Conservation (phyloP, 306 rosid genomes). For the Pterocarpus macrocarpus region DNA sequence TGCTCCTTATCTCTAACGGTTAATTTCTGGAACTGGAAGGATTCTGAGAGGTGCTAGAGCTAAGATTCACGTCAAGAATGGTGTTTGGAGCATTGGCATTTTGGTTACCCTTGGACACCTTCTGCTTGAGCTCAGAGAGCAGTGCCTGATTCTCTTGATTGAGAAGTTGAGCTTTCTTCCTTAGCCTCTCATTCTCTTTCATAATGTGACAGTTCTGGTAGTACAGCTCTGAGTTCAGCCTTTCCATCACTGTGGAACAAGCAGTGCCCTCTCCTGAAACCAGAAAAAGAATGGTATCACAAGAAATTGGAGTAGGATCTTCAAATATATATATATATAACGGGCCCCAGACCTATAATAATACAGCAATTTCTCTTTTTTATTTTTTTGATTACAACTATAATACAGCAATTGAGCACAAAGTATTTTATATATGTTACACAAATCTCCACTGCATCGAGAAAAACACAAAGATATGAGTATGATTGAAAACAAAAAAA, state of each 20-base stretch:
- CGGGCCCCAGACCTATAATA: no score
- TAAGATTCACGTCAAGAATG: conserved; percentile 70
- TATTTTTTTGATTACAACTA: neutral
- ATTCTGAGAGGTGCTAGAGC: conserved; percentile 62
- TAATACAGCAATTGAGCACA: conserved; percentile 29
- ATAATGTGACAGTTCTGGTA: conserved; percentile 90
- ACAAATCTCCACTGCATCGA: conserved; percentile 33
- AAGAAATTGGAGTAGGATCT: conserved; percentile 27
- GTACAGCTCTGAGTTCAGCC: conserved; percentile 88
- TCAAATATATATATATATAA: neutral
- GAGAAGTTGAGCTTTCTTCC: conserved; percentile 90
- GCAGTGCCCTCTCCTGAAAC: conserved; percentile 47
- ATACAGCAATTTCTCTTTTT: no score
- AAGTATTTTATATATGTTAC: neutral
- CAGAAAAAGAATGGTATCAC: neutral
- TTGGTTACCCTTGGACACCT: conserved; percentile 63
- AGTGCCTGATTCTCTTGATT: conserved; percentile 93
- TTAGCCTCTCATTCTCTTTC: conserved; percentile 90
- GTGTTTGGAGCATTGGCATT: conserved; percentile 55
- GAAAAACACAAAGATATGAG: conserved; percentile 19
- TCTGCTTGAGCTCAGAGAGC: conserved; percentile 87
- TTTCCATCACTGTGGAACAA: conserved; percentile 71
- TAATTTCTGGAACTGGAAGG: conserved; percentile 70
- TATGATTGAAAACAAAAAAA: conserved; percentile 40
- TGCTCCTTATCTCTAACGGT: conserved; percentile 45